Percentiles rank a stretch among this genome's conserved stretches.
Conservation (phyloP, 1,139 yeast species). For the Hansenula lynferdii region DNA sequence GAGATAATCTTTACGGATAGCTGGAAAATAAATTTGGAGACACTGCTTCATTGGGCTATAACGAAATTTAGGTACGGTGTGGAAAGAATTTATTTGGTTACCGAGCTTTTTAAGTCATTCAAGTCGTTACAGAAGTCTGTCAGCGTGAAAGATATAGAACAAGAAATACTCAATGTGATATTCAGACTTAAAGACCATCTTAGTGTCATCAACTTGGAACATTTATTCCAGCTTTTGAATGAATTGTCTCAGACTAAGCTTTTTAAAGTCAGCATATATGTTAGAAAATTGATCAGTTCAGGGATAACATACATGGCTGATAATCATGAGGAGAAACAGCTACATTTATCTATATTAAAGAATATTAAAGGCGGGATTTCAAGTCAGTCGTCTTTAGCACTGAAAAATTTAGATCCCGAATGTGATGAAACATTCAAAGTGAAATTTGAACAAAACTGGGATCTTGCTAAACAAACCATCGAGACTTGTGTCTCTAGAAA, state of each 20-base stretch:
- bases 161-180: constrained; percentile 31
- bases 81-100: constrained; percentile 22
- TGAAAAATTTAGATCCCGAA: constrained; percentile 28
- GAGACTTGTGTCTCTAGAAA: not conserved
- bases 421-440: constrained; percentile 11
- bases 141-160: constrained; percentile 37
- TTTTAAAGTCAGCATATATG: constrained; percentile 55
- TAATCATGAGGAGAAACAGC: constrained; percentile 24
- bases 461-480: not conserved
- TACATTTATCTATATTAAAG: constrained; percentile 29
- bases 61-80: constrained; percentile 32
- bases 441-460: not conserved
- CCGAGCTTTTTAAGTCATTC: constrained; percentile 20
- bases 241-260: constrained; percentile 43
- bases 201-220: constrained; percentile 17
- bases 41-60: constrained; percentile 46
- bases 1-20: constrained; percentile 14
- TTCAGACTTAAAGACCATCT: constrained; percentile 23
- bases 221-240: constrained; percentile 47
- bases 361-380: constrained; percentile 32
- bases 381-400: constrained; percentile 30
- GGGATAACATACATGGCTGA: constrained; percentile 59
- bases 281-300: constrained; percentile 75
- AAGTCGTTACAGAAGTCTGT: constrained; percentile 5
- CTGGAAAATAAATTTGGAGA: constrained; percentile 41